Conservation (phyloP, 768 basidiomycete genomes). For the Hygrophorus russula region DNA sequence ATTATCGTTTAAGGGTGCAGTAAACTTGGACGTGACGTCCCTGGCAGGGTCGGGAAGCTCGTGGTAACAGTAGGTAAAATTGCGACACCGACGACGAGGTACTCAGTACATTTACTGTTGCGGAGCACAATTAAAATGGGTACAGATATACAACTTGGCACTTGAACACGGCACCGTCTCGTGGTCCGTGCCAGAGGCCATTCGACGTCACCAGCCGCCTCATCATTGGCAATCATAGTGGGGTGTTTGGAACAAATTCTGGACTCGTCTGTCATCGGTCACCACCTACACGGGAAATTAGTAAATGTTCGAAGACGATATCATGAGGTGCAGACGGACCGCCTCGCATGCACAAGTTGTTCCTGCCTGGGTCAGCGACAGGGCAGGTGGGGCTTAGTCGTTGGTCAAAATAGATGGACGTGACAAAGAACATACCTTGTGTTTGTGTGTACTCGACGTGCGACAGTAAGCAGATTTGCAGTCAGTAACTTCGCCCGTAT, state of each 20-base stretch:
- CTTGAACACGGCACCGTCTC: too few species aligned
- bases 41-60: too few species aligned
- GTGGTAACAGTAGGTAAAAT: too few species aligned
- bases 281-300: slow-evolving; percentile 16
- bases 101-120: background rate
- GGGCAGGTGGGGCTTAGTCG: too few species aligned
- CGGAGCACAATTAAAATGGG: background rate
- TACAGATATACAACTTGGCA: background rate
- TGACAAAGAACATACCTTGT: slow-evolving; percentile 15
- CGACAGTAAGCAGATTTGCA: slow-evolving; percentile 28
- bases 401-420: too few species aligned
- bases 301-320: too few species aligned
- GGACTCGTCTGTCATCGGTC: slow-evolving; percentile 29
- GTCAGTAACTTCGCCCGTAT: slow-evolving; percentile 31
- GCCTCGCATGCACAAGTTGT: slow-evolving; percentile 30
- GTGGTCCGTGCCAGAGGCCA: too few species aligned
- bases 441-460: slow-evolving; percentile 29
- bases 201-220: background rate
- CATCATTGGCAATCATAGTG: slow-evolving; percentile 30
- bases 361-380: slow-evolving; percentile 20
- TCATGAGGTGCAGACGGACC: slow-evolving; percentile 16
- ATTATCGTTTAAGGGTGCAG: too few species aligned
- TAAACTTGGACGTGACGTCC: too few species aligned
- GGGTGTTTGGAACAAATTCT: slow-evolving; percentile 35
- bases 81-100: background rate